A percentile compares a stretch with the other conserved stretches of the same genome.
Conservation (phyloP, 2,329 filamentous ascomycete genomes). For the Tolypocladium capitatum region DNA sequence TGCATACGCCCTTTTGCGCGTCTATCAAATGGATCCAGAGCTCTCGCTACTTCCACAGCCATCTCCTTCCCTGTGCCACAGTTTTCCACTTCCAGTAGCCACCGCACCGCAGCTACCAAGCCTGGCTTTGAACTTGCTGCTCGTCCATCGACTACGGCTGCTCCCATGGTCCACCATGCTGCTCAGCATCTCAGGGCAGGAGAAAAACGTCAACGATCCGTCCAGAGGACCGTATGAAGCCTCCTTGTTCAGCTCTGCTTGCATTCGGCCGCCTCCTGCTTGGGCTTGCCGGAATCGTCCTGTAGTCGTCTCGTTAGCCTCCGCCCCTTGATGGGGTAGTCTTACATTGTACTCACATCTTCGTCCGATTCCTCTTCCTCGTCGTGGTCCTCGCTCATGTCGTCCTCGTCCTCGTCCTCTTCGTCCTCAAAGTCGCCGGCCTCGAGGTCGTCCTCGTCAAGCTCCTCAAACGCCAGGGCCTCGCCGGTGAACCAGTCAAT, state of each 20-base stretch:
- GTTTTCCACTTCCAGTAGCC: not conserved
- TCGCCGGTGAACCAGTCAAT: conserved; percentile 99
- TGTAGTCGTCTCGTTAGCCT: conserved; percentile 20
- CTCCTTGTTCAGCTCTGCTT: conserved; percentile 64
- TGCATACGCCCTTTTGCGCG: conserved; percentile 4
- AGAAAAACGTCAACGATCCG: not conserved
- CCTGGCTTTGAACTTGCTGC: not conserved
- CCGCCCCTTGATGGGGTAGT: not conserved
- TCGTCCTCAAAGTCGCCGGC: conserved; percentile 79
- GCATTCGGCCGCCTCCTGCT: conserved; percentile 90
- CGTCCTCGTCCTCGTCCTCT: conserved; percentile 84
- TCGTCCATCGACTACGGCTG: not conserved
- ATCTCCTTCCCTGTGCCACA: not conserved
- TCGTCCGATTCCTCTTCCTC: conserved; percentile 73
- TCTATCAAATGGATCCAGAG: conserved; percentile 6
- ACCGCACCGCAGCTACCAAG: not conserved
- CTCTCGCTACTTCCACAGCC: not conserved
- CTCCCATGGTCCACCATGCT: not conserved
- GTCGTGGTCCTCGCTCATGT: conserved; percentile 71
- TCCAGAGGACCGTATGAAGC: not conserved
- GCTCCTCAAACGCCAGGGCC: conserved; percentile 89
- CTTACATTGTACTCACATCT: conserved; percentile 38
- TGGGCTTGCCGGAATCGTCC: conserved; percentile 81
- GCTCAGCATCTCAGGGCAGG: not conserved
- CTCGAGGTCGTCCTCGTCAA: conserved; percentile 40